Evolutionary conservation across 208 protist species (phyloP), one percentile per base, ranked within the genome.

Genomic region (Phytomonas sp.): DNA sequence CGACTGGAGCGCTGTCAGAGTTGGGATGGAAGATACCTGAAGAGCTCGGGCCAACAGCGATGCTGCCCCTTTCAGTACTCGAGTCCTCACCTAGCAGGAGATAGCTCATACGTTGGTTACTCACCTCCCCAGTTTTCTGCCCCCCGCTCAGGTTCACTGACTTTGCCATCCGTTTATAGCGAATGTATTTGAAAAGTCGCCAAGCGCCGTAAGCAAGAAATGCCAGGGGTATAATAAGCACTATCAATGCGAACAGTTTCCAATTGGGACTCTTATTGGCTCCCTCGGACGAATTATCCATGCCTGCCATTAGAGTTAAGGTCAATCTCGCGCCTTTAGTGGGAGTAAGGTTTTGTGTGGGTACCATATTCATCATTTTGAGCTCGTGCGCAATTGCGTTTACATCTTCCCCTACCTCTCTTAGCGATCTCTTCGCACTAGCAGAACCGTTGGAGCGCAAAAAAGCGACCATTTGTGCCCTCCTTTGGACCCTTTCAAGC

Each of bases 61-160:
- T 59, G 9, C 20, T 65, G n/a, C 66, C 62, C 23, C 29, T 37
- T 1, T 43, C 60, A 17, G 46, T 62, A 32, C 15, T 51, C 81
- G 77, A 85, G 40, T 84, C 77, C 17, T 79, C 86, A 7, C 81
- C 81, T 46, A 62, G 69, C 46, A 88, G 72, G 0, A 65, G 76
- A 15, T 74, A 37, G 36, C 77, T 81, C 72, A 92, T 78, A 31
- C 88, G 83, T 8, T 46, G 51, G 59, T 85, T 79, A 59, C 88
- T 81, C 37, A 87, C 83, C 31, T 83, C 75, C 0, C 86, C 81
- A 0, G 81, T 76, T 28, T 79, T 37, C 34, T 76, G 73, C 2
- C 69, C 70, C 30, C 82, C 83, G 66, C 77, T 83, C 13, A 92
- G 76, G 17, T 80, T 80, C 20, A 92, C 30, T n/a, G 67, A 43